phyloP scores from a whole-genome alignment of 345 rosid species.

The Eutrema yunnanense region DNA sequence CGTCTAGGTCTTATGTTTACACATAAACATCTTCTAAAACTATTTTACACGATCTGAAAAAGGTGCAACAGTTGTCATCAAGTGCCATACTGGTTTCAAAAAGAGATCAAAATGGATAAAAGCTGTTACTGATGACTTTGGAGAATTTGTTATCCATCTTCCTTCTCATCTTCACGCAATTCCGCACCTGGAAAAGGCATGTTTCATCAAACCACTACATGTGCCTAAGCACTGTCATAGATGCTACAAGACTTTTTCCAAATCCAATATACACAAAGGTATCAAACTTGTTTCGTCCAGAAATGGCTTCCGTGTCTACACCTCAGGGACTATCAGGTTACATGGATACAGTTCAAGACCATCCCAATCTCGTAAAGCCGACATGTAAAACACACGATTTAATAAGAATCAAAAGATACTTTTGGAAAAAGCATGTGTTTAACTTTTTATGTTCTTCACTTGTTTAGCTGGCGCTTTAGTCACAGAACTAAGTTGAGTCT shows the following conservation, averaged over 20 bases:
- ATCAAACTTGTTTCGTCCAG: slow-evolving; percentile 26
- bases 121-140: slow-evolving; percentile 26
- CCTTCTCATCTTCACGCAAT: slow-evolving; percentile 34
- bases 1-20: background rate
- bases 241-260: background rate
- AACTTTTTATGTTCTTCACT: slow-evolving; percentile 1
- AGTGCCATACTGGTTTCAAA: slow-evolving; percentile 18
- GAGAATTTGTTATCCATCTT: slow-evolving; percentile 31
- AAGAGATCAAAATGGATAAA: slow-evolving; percentile 22
- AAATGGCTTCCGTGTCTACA: slow-evolving; percentile 29
- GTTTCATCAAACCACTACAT: slow-evolving; percentile 26
- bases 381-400: slow-evolving; percentile 6
- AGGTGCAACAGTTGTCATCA: slow-evolving; percentile 28
- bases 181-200: slow-evolving; percentile 21
- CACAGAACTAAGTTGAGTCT: slow-evolving; percentile 16
- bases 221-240: slow-evolving; percentile 11
- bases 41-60: background rate
- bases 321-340: slow-evolving; percentile 25
- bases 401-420: background rate
- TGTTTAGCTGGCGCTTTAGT: slow-evolving; percentile 29
- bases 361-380: slow-evolving; percentile 5
- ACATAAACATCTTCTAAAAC: background rate
- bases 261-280: slow-evolving; percentile 20
- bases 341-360: slow-evolving; percentile 23
- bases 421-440: background rate